phyloP scores from a whole-genome alignment of 202 grass and related monocot genomes.

The Miscanthus sacchariflorus region DNA sequence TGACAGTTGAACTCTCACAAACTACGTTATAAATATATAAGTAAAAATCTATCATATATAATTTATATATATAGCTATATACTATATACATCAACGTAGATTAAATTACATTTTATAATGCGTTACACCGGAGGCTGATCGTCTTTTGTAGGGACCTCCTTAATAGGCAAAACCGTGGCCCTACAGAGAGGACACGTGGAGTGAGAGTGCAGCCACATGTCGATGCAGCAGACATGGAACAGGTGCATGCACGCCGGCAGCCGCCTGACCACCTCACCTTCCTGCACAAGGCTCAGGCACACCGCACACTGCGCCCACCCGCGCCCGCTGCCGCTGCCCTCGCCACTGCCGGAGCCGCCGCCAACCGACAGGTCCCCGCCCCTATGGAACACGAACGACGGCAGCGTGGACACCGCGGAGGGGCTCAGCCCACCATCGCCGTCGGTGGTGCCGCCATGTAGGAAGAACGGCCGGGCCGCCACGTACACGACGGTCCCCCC shows the following conservation, averaged over 20 bases:
- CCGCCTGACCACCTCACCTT: conserved; percentile 61
- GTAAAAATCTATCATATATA: too few species aligned
- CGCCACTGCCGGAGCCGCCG: not conserved
- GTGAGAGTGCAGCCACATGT: conserved; percentile 54
- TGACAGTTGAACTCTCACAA: too few species aligned
- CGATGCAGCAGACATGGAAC: conserved; percentile 67
- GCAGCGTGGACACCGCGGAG: conserved; percentile 52
- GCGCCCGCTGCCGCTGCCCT: conserved; percentile 32
- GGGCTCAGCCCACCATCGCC: conserved; percentile 40
- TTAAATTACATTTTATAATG: not conserved
- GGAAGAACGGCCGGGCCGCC: conserved; percentile 28
- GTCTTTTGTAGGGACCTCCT: not conserved
- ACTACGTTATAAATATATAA: too few species aligned
- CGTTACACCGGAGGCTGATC: conserved; percentile 32
- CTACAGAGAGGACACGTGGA: conserved; percentile 69
- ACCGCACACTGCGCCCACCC: conserved; percentile 61
- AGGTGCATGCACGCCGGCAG: conserved; percentile 69
- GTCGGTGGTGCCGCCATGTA: not conserved
- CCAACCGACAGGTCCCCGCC: not conserved
- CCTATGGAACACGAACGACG: conserved; percentile 52
- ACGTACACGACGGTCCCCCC: conserved; percentile 36
- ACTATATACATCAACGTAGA: not conserved
- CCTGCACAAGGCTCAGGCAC: conserved; percentile 58
- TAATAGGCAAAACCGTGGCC: conserved; percentile 37
- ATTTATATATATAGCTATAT: too few species aligned